A percentile compares a stretch with the other conserved stretches of the same genome.
phyloP scores from a whole-genome alignment of 352 stramenopile genomes.

The Elongisporangium anandrum region DNA sequence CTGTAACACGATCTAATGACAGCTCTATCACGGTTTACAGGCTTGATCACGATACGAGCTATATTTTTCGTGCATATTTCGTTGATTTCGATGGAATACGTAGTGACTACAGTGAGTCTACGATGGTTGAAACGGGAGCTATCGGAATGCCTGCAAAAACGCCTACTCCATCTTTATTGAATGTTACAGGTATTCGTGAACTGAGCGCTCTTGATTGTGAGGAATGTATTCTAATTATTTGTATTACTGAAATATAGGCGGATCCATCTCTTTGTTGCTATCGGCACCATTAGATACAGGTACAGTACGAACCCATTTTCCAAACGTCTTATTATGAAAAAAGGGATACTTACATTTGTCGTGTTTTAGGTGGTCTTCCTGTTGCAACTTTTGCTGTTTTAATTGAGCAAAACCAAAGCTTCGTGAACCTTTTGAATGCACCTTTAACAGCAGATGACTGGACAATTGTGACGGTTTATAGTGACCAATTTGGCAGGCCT shows the following conservation, averaged over 20 bases:
- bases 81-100: constrained; percentile 8
- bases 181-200: constrained; percentile 26
- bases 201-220: neutral
- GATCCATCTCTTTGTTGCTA: constrained; percentile 25
- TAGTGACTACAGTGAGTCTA: constrained; percentile 21
- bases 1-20: constrained; percentile 11
- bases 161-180: constrained; percentile 21
- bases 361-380: constrained; percentile 17
- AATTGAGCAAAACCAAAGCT: constrained; percentile 7
- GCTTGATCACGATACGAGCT: constrained; percentile 35
- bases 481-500: constrained; percentile 6
- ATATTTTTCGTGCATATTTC: constrained; percentile 38
- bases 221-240: neutral
- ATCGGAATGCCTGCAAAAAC: constrained; percentile 28
- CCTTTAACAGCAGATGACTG: constrained; percentile 11
- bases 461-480: constrained; percentile 12
- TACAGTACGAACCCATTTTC: too few species aligned
- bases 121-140: constrained; percentile 22
- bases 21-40: constrained; percentile 30
- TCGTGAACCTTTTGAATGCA: constrained; percentile 20
- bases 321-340: too few species aligned
- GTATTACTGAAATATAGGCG: constrained; percentile 12
- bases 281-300: constrained; percentile 35
- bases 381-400: constrained; percentile 33
- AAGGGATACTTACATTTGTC: neutral